These are phyloP conservation scores for Penicillium sp. DNA, from an alignment of 2,329 filamentous ascomycete species.

Conservation along the genomic window DNA sequence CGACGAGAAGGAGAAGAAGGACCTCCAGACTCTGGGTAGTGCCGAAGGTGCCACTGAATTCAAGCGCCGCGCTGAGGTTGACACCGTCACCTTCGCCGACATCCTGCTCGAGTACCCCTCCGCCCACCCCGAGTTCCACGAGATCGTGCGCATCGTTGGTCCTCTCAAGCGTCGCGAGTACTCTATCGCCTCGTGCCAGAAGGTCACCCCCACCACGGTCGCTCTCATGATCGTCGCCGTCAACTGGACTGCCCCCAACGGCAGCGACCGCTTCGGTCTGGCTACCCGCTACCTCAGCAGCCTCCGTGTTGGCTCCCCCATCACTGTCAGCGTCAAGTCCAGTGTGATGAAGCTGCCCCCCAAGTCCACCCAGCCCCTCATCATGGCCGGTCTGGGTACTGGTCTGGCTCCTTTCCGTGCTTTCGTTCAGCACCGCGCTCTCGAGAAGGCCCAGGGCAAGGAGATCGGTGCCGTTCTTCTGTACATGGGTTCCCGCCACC, in stretches of 20 bases:
- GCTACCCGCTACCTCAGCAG: constrained; percentile 85
- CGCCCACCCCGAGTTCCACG: constrained; percentile 83
- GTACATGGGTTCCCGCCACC: constrained; percentile 95
- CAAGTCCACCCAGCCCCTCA: constrained; percentile 85
- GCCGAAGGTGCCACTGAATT: constrained; percentile 84
- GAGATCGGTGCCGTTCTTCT: constrained; percentile 89
- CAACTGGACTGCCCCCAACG: constrained; percentile 86
- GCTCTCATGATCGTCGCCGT: constrained; percentile 97
- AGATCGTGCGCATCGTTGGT: constrained; percentile 81
- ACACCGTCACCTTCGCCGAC: constrained; percentile 89
- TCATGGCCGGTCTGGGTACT: constrained; percentile 98
- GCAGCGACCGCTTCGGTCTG: constrained; percentile 87
- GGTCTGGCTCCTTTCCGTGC: constrained; percentile 98
- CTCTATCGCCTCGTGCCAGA: constrained; percentile 97
- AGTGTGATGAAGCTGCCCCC: constrained; percentile 98
- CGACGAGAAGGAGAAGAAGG: constrained; percentile 79
- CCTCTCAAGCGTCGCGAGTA: constrained; percentile 97
- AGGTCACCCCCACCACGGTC: constrained; percentile 86
- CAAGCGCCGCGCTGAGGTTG: constrained; percentile 87
- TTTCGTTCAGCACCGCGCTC: constrained; percentile 95
- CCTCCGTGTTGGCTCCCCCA: constrained; percentile 72
- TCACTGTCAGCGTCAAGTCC: constrained; percentile 94
- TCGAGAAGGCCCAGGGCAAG: constrained; percentile 97
- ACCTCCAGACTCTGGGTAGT: constrained; percentile 74
- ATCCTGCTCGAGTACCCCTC: constrained; percentile 87